Evolutionary conservation across 768 basidiomycete genomes (phyloP), one percentile per base, ranked within the genome.

Genomic region (Boletus vinaceobasis): DNA sequence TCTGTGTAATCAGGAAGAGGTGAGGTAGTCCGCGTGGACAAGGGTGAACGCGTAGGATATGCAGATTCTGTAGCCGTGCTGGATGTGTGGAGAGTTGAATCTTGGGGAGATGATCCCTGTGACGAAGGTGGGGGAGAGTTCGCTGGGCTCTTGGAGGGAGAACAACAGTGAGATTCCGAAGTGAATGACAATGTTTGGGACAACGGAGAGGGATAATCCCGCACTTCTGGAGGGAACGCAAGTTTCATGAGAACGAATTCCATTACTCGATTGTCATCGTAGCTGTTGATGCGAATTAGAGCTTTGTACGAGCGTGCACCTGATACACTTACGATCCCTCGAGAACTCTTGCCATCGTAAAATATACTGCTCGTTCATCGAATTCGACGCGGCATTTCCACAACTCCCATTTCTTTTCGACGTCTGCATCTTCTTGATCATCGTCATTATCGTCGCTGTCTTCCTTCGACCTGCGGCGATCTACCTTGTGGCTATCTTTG

Each of bases 341-440:
- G 21, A 86, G 60, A 29, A 84, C 77, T 64, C 82, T 85, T 1
- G 87, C 87, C 86, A 88, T 88, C 0, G 83, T 86, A 61, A 89
- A 87, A 68, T 80, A 89, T 35, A 88, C 86, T 0, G 83, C 81
- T 54, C 83, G 73, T 58, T 83, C 79, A 38, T 87, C 86, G 62
- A 87, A 88, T 63, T 88, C 87, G 17, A 89, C 86, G 9, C 87
- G 72, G 59, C 87, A 88, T 62, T 89, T 89, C 87, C 87, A 88
- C 6, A 89, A 63, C 61, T 87, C 85, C 86, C 87, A 88, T 26
- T 72, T 71, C 46, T 72, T 70, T 43, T 77, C 74, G 3, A 50
- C 38, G 2, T 64, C 55, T 3, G 17, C 15, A 2, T 47, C 55
- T 8, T 48, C 55, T 17, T 23, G 55, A n/a, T 8, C 27, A 7